Base-by-base conservation (phyloP, 768 basidiomycete species). In the Boletellus emodensis region DNA sequence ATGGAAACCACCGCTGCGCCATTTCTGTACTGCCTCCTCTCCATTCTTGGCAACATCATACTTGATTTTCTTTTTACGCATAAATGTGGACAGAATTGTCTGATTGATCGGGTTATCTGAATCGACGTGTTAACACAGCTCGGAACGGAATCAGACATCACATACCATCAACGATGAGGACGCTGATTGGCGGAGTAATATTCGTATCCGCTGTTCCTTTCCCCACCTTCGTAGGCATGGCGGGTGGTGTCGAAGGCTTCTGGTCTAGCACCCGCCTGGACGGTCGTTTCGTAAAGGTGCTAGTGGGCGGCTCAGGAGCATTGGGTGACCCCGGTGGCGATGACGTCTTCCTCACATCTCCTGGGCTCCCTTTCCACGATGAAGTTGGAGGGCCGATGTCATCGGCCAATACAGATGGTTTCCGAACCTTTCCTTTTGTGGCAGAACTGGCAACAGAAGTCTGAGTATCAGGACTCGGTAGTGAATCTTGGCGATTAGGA, bases 31-130 rank as follows among this genome's bases (percentile, higher is more conserved):
- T 0, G 96, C 96, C 69, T 98, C 94, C 56, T 84, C 83, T 35
- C 96, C 96, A 66, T 98, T 92, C 61, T 87, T 92, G 10, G 96
- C 96, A 44, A 93, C 80, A 57, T 93, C 90, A 71, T 86, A 94
- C 65, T 90, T 94, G 69, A 98, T 95, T 69, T 86, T 89, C 74
- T 94, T 96, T 73, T 87, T 90, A 63, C 82, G 85, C 90, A 98
- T 90, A 63, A 96, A 97, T 33, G 91, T 94, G n/a, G 90, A 90
- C 46, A 98, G 73, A 66, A 98, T 96, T 24, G 90, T 95, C 64
- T 94, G 95, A 63, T 99, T 98, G 73, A 99, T 98, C 6, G 93
- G 90, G 65, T 99, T 99, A 72, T 99, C 96, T 98, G 58, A 3
- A 35, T 20, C 15, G 20, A 46, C 34, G 51, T n/a, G 47, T 56